Conservation (phyloP, 2,329 filamentous ascomycete genomes). For the Cucurbitaria berberidis region DNA sequence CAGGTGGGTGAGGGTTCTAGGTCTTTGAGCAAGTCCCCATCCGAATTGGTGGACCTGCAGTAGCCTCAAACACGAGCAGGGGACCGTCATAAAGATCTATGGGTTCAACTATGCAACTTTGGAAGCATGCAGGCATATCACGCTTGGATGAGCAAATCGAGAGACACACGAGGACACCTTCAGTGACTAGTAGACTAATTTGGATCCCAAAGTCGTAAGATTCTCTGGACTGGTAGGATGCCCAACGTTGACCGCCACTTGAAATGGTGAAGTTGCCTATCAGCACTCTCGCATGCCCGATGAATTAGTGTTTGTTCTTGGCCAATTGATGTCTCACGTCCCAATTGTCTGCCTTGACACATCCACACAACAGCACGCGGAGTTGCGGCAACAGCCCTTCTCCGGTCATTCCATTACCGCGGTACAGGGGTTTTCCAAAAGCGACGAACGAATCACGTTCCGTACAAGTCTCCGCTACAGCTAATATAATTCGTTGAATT, state of each 20-base stretch:
- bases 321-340: slow-evolving; percentile 6
- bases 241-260: not conserved
- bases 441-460: too few relatives aligned
- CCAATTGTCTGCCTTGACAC: slow-evolving; percentile 2
- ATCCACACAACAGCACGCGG: slow-evolving; percentile 17
- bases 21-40: slow-evolving; percentile 7
- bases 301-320: not conserved
- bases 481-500: too few relatives aligned
- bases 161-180: not conserved
- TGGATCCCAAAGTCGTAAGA: too few relatives aligned
- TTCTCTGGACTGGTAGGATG: not conserved
- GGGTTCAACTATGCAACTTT: not conserved
- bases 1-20: slow-evolving; percentile 10
- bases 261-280: not conserved
- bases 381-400: slow-evolving; percentile 21
- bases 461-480: too few relatives aligned
- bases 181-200: too few relatives aligned
- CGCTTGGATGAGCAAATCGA: not conserved
- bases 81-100: slow-evolving; percentile 4
- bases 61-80: slow-evolving; percentile 26
- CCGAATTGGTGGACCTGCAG: slow-evolving; percentile 26
- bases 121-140: not conserved
- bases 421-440: too few relatives aligned
- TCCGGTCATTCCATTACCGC: slow-evolving; percentile 9
- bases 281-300: not conserved